Base-by-base conservation (phyloP, 768 basidiomycete species). In the Dioszegia crocea region DNA sequence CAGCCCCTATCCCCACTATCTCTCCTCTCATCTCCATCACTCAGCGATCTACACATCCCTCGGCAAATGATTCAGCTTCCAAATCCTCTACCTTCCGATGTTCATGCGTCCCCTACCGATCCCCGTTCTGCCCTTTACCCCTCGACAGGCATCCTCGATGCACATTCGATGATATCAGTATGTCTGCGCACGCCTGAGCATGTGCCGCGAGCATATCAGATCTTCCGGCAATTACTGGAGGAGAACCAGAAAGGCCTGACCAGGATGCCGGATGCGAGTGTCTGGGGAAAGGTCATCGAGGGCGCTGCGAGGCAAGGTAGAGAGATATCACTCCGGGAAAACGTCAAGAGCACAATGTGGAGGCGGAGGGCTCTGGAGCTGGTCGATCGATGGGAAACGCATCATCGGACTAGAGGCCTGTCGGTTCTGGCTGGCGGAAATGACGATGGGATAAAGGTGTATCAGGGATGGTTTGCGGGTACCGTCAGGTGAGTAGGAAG, bases 301-400 rank as follows among this genome's bases (percentile, higher is more conserved):
- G 73, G 67, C 14, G 60, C 71, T 0, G 62, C 66, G 8, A 47
- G 46, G 0, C 39, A 67, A 8, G 67, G 65, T 23, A 56, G 44
- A 2, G 75, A 74, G 10, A n/a, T 24, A 19, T 3, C 9, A 30
- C 31, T 21, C 21, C 14, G 82, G 64, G 84, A 84, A 31, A 66
- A 74, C 2, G 70, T 77, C 0, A 79, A 81, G 38, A 77, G 77
- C 48, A 77, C 72, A 0, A 73, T 80, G 29, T 91, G 90, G 88
- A 53, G 86, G 2, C 82, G 84, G 24, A 81, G 85, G 29, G 81
- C 84, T 0, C 85, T 83, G 81, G 76, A 77, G 10, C 78, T 91
- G 31, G 68, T 76, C 1, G 36, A 33, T 14, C 52, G 57, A 23
- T 76, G 71, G 71, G 68, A 75, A 33, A 41, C 27, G 4, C 41